phyloP scores from a whole-genome alignment of 2,329 filamentous ascomycete species.

The Colletotrichum falcatum region DNA sequence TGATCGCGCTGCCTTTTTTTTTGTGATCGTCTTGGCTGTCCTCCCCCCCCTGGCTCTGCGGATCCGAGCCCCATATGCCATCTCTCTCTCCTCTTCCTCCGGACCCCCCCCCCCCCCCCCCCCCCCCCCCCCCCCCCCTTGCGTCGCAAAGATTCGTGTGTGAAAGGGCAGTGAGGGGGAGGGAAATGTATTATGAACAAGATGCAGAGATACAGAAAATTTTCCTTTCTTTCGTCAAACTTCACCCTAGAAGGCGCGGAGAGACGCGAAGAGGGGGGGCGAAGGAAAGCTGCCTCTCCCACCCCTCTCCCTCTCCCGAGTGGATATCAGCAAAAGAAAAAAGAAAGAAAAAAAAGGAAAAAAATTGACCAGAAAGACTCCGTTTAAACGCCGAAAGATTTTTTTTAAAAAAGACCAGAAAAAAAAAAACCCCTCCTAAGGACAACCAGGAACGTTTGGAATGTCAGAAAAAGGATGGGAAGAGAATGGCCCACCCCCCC shows the following conservation, averaged over 20 bases:
- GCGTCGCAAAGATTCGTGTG: background rate
- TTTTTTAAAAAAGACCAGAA: too few relatives aligned
- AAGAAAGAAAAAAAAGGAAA: too few relatives aligned
- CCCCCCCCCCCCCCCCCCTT: background rate
- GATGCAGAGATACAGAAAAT: background rate
- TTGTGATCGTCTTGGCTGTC: background rate
- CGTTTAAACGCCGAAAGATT: conserved; percentile 3
- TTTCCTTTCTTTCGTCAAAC: background rate
- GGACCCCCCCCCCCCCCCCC: too few relatives aligned
- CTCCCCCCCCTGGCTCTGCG: background rate
- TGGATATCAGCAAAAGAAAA: background rate
- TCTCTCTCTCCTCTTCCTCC: too few relatives aligned
- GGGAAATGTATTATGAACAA: background rate
- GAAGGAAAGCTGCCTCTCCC: background rate
- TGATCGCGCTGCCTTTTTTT: background rate
- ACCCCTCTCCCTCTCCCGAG: too few relatives aligned
- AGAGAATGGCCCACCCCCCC: too few relatives aligned
- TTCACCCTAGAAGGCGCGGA: background rate
- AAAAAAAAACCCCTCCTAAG: too few relatives aligned
- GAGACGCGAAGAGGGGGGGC: too few relatives aligned
- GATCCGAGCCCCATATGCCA: background rate
- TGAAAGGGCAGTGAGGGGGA: background rate
- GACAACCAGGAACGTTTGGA: too few relatives aligned
- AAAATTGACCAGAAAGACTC: background rate
- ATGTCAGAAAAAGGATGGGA: background rate